These are phyloP conservation scores for Collariella sp. DNA, from an alignment of 495 filamentous ascomycete species.

Conservation along the genomic window DNA sequence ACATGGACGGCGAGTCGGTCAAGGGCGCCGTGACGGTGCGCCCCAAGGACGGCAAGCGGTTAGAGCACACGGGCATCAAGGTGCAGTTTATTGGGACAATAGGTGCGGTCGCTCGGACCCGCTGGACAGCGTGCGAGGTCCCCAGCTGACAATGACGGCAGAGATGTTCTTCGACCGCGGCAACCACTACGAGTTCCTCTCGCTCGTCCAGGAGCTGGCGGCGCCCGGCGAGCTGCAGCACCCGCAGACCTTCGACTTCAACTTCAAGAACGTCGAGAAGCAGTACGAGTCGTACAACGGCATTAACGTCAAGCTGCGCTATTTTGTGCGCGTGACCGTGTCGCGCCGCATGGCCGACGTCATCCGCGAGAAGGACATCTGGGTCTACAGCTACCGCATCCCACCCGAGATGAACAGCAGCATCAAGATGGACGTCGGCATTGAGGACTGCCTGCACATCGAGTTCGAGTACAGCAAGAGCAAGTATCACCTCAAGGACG, in stretches of 20 bases:
- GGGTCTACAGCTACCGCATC: conserved; percentile 98
- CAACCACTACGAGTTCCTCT: conserved; percentile 98
- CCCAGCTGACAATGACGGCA: conserved; percentile 5
- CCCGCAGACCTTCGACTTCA: conserved; percentile 97
- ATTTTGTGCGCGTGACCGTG: conserved; percentile 96
- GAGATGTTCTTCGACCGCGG: conserved; percentile 99
- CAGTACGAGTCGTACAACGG: conserved; percentile 99
- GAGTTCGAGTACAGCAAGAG: conserved; percentile 99
- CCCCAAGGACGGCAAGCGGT: conserved; percentile 94
- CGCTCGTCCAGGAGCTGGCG: conserved; percentile 88
- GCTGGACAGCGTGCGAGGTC: neutral
- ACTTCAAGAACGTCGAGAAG: conserved; percentile 99
- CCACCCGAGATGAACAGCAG: conserved; percentile 95
- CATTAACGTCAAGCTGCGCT: conserved; percentile 97
- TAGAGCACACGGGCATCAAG: conserved; percentile 99
- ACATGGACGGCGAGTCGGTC: conserved; percentile 97
- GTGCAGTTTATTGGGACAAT: conserved; percentile 99
- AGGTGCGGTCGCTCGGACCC: conserved; percentile 44
- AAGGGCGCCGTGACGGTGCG: conserved; percentile 89
- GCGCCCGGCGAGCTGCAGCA: conserved; percentile 96
- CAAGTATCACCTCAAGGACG: conserved; percentile 98
- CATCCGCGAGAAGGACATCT: conserved; percentile 97
- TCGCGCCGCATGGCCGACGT: conserved; percentile 96
- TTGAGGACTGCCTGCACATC: conserved; percentile 98
- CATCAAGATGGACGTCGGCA: conserved; percentile 99